These are phyloP conservation scores for Eucalyptus globulus DNA, from an alignment of 345 rosid genomes.

Conservation along the genomic window DNA sequence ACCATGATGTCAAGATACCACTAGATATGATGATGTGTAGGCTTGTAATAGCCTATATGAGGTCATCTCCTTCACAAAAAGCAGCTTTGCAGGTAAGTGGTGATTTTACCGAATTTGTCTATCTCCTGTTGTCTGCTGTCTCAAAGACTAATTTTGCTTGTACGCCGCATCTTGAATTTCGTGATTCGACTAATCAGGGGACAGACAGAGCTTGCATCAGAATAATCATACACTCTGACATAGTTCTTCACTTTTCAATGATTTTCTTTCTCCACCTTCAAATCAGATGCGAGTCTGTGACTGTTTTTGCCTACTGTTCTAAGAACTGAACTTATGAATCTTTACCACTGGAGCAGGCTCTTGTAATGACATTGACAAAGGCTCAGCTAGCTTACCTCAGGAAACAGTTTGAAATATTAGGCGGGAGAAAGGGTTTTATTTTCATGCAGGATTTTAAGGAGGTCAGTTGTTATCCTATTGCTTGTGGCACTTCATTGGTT, in stretches of 20 bases:
- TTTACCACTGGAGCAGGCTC: conserved; percentile 33
- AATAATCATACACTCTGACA: neutral
- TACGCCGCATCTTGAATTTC: neutral
- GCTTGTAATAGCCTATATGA: conserved; percentile 47
- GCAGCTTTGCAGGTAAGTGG: conserved; percentile 49
- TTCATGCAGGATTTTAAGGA: conserved; percentile 54
- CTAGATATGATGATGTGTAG: conserved; percentile 63
- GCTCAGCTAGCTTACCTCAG: conserved; percentile 66
- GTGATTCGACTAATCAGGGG: neutral
- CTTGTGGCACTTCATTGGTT: neutral
- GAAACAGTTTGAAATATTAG: conserved; percentile 60
- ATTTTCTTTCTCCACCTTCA: neutral
- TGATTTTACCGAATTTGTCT: neutral
- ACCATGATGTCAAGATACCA: conserved; percentile 61
- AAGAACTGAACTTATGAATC: neutral
- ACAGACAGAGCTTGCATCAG: neutral
- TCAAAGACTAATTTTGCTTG: neutral
- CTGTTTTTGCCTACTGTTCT: fast-evolving
- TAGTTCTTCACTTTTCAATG: neutral
- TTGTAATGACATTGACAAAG: conserved; percentile 56
- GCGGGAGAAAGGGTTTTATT: conserved; percentile 58
- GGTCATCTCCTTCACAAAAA: conserved; percentile 58
- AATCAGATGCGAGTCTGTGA: neutral
- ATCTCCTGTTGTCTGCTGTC: neutral
- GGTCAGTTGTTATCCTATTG: conserved; percentile 14